Base-by-base conservation (phyloP, 164 flowering plant genomes). In the Vitis amurensis region DNA sequence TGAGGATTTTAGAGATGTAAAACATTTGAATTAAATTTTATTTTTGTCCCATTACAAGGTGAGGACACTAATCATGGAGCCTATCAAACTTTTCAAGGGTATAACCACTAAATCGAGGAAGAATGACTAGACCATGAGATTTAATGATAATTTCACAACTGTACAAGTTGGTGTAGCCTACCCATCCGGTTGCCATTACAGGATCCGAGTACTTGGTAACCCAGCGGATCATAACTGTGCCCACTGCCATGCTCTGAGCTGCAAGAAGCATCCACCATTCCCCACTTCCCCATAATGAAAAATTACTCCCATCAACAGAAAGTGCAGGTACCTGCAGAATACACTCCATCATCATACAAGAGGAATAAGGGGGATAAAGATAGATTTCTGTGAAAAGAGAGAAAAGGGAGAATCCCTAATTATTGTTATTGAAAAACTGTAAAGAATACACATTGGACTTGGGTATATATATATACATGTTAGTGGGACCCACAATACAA, bases 201-300 rank as follows among this genome's bases (percentile, higher is more conserved):
- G 98, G 96, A 80, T 95, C 99, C 37, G 93, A 87, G 76, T 86
- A 95, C 78, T 91, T 92, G 63, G 96, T 81, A 67, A 95, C 99
- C 99, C 99, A 95, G 15, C 99, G 97, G 49, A 95, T 95, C 98
- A 95, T 92, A 63, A 92, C 94, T 15, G 99, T 95, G 11, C 97
- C 99, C 51, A 92, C 78, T 62, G 98, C 99, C 99, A 95, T 95
- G 80, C 99, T 95, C 82, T 95, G 99, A 60, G 99, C 99, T 61
- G 99, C 97, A 68, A 92, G 96, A 74, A 95, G 88, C 99, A 95
- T 95, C 99, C 97, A 95, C 97, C 91, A 92, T 73, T 95, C 98
- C 61, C 98, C 98, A 80, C 97, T 92, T 67, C 93, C 98, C 98
- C 95, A 90, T 17, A 95, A 60, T 53, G 97, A 86, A 76, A 81